Evolutionary conservation across 2,329 filamentous ascomycete species (phyloP).

Genomic region (Arthroderma sp.): DNA sequence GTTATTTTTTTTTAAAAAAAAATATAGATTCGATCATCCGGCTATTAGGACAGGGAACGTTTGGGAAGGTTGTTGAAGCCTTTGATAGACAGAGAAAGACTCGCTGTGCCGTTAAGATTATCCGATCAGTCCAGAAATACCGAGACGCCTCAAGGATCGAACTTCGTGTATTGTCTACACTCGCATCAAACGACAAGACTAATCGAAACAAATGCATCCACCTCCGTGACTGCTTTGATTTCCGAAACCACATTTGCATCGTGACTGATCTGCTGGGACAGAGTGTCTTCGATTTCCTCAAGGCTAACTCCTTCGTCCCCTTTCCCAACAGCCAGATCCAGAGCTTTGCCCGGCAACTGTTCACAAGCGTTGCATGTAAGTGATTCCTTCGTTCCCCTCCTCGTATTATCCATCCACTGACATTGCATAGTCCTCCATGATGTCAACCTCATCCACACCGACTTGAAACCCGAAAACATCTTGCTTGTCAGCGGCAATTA

Average conservation of each 20-base stretch:
- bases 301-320: conserved; percentile 86
- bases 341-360: conserved; percentile 84
- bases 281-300: conserved; percentile 96
- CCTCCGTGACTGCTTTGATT: conserved; percentile 92
- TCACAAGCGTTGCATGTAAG: conserved; percentile 97
- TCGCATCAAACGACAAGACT: conserved; percentile 78
- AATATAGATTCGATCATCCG: conserved; percentile 68
- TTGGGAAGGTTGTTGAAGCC: conserved; percentile 94
- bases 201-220: conserved; percentile 97
- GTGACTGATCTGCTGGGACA: conserved; percentile 70
- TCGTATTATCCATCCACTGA: conserved; percentile 15
- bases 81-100: conserved; percentile 61
- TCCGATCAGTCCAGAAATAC: conserved; percentile 95
- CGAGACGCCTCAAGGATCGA: conserved; percentile 93
- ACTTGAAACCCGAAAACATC: conserved; percentile 57
- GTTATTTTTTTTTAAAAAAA: neutral
- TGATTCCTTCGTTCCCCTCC: conserved; percentile 16
- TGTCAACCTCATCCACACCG: conserved; percentile 90
- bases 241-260: conserved; percentile 88
- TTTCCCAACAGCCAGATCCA: conserved; percentile 99
- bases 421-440: conserved; percentile 66
- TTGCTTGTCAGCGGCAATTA: conserved; percentile 51
- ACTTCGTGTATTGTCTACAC: conserved; percentile 76
- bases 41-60: conserved; percentile 89
- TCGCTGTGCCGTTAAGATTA: conserved; percentile 94